phyloP scores from a whole-genome alignment of 1,284 basidiomycete genomes.

The Sutorius eximius region DNA sequence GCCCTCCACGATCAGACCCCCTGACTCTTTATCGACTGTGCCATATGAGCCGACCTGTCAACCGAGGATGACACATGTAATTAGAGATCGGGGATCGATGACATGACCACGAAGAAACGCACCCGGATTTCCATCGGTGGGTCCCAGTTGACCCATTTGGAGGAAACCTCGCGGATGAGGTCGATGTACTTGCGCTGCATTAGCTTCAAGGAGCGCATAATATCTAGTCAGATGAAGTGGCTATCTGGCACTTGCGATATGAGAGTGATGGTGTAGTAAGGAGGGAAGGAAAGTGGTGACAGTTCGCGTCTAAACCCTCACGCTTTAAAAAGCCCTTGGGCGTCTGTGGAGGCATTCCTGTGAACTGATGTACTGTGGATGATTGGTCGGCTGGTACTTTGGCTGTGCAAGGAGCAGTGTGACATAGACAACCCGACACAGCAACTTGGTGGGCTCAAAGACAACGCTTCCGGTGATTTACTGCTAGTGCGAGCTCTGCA shows the following conservation, averaged over 20 bases:
- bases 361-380: neutral
- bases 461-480: neutral
- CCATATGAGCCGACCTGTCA: constrained; percentile 32
- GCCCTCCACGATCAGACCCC: constrained; percentile 21
- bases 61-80: neutral
- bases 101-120: neutral
- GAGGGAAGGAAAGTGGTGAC: too few species aligned
- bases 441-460: neutral
- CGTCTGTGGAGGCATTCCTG: constrained; percentile 1
- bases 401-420: neutral
- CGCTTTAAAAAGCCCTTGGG: constrained; percentile 3
- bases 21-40: constrained; percentile 22
- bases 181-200: constrained; percentile 31
- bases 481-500: neutral
- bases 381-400: neutral
- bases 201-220: constrained; percentile 4
- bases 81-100: neutral
- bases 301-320: neutral
- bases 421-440: neutral
- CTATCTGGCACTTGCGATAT: neutral
- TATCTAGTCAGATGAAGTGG: neutral
- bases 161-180: constrained; percentile 22
- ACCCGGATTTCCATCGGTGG: constrained; percentile 22
- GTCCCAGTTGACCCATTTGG: constrained; percentile 33
- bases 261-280: neutral